These are phyloP conservation scores for Echria macrotheca DNA, from an alignment of 495 filamentous ascomycete species.

Conservation along the genomic window DNA sequence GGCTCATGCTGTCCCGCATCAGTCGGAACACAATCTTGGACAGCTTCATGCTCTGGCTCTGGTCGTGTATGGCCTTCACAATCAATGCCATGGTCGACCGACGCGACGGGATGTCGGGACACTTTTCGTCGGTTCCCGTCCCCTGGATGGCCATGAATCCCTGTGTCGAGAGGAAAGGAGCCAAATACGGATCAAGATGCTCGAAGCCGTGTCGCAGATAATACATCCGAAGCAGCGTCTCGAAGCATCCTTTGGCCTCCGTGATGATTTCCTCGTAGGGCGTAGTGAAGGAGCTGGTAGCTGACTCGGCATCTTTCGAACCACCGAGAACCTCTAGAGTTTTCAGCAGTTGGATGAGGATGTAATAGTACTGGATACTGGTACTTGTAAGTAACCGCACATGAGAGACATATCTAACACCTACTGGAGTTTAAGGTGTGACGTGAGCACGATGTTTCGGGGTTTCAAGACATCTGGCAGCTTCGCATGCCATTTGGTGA, in stretches of 20 bases:
- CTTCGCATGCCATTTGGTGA: too few relatives aligned
- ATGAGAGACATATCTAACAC: too few relatives aligned
- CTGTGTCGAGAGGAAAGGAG: slow-evolving; percentile 20
- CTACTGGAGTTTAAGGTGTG: too few relatives aligned
- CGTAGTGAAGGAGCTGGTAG: too few relatives aligned
- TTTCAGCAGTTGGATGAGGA: too few relatives aligned
- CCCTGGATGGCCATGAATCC: slow-evolving; percentile 12
- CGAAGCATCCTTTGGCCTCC: slow-evolving; percentile 15
- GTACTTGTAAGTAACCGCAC: too few relatives aligned
- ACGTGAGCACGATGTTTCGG: too few relatives aligned
- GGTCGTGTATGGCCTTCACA: slow-evolving; percentile 26
- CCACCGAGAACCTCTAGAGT: too few relatives aligned
- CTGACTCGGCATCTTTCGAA: too few relatives aligned
- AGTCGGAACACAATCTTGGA: background rate
- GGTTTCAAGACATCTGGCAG: too few relatives aligned
- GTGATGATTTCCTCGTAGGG: too few relatives aligned
- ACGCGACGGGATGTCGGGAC: slow-evolving; percentile 11
- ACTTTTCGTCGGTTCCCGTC: background rate
- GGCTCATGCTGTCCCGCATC: background rate
- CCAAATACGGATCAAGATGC: slow-evolving; percentile 20
- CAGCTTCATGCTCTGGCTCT: slow-evolving; percentile 18
- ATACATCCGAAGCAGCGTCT: slow-evolving; percentile 29
- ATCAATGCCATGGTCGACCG: slow-evolving; percentile 27
- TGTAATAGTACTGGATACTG: too few relatives aligned
- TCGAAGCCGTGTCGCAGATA: slow-evolving; percentile 32